Evolutionary conservation across 2,329 filamentous ascomycete genomes (phyloP).

Genomic region (Colletotrichum eleusines): DNA sequence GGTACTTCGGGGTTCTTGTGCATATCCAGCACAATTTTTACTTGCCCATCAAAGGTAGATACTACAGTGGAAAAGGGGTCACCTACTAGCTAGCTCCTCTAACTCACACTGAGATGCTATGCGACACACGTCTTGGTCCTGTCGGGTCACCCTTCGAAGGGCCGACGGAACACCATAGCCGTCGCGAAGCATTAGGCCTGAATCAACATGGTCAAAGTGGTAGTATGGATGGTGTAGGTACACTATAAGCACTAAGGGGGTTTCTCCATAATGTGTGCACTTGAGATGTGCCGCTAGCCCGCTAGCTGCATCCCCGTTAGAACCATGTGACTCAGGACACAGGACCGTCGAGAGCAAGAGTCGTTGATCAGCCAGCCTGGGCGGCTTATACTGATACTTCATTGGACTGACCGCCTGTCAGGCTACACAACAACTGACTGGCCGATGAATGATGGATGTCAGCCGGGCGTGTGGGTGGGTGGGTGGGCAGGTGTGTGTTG

Average conservation of each 20-base stretch:
- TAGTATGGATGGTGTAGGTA: neutral
- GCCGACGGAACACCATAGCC: neutral
- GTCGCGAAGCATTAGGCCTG: slow-evolving; percentile 14
- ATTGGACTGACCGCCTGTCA: slow-evolving; percentile 14
- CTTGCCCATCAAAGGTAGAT: neutral
- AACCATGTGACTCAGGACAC: slow-evolving; percentile 40
- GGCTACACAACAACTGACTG: neutral
- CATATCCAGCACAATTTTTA: no score
- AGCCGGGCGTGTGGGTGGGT: neutral
- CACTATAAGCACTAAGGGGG: neutral
- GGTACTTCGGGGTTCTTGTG: no score
- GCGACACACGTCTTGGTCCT: slow-evolving; percentile 32
- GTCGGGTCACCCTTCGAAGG: slow-evolving; percentile 27
- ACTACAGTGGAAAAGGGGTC: neutral
- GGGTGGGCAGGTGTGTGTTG: neutral
- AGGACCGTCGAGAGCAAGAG: slow-evolving; percentile 13
- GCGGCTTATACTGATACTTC: slow-evolving; percentile 30
- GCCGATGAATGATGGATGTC: neutral
- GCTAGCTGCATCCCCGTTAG: slow-evolving; percentile 41
- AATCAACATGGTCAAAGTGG: slow-evolving; percentile 30
- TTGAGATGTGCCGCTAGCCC: slow-evolving; percentile 36
- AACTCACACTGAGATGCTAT: neutral
- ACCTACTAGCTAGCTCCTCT: neutral
- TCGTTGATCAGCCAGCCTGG: slow-evolving; percentile 24
- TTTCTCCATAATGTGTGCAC: neutral